Percentiles rank a stretch among this genome's conserved stretches.
Conservation (phyloP, 2,329 filamentous ascomycete genomes). For the Mycosphaerella sp. region DNA sequence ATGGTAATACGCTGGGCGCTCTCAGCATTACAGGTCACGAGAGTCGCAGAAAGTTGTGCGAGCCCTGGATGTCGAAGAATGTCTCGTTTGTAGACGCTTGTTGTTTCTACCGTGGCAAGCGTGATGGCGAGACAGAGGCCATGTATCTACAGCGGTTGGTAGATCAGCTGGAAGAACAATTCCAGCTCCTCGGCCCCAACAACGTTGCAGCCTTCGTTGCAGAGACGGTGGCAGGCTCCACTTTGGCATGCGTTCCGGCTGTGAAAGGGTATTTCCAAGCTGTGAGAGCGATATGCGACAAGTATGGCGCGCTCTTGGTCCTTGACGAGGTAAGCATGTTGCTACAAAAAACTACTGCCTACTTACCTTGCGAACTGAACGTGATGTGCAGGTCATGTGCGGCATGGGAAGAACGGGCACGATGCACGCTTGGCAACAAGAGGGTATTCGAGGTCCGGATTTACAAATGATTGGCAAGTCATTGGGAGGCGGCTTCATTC, state of each 20-base stretch:
- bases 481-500: constrained; percentile 50
- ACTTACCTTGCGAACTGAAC: not conserved
- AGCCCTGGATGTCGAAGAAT: constrained; percentile 17
- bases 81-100: constrained; percentile 26
- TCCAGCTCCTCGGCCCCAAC: constrained; percentile 41
- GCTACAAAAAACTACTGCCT: not conserved
- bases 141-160: constrained; percentile 39
- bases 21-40: constrained; percentile 38
- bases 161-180: constrained; percentile 44
- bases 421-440: constrained; percentile 27
- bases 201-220: constrained; percentile 46
- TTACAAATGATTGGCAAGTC: constrained; percentile 57
- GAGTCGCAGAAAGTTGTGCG: not conserved
- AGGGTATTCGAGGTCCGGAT: constrained; percentile 47
- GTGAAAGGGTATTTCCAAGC: constrained; percentile 50
- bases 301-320: constrained; percentile 50
- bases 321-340: constrained; percentile 36
- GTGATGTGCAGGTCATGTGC: constrained; percentile 30
- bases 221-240: constrained; percentile 44
- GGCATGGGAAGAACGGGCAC: constrained; percentile 25
- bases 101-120: constrained; percentile 34
- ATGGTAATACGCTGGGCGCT: constrained; percentile 46
- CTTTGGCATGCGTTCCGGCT: constrained; percentile 44
- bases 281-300: constrained; percentile 48
- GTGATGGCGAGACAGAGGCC: constrained; percentile 34